Evolutionary conservation across 2,329 filamentous ascomycete genomes (phyloP), one percentile per base, ranked within the genome.

Genomic region (Fusarium lyarnte): DNA sequence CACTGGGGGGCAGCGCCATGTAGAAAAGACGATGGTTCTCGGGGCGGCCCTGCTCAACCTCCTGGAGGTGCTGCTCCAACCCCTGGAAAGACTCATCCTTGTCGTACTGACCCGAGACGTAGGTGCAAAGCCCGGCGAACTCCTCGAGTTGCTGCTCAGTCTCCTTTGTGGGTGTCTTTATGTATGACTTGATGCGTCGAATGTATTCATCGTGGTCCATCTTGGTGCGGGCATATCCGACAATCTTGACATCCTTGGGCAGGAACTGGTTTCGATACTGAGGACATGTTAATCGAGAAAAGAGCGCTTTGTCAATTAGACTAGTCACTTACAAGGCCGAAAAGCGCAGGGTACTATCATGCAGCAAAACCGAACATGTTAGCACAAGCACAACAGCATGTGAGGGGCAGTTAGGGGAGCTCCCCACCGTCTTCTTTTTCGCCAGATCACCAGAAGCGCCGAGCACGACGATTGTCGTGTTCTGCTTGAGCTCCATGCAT

Each of bases 181-280:
- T 99, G 87, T 98, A 97, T 69, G 94, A 97, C 85, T 93, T 95
- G 84, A 99, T 94, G 77, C 96, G 91, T 85, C 92, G 93, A 81
- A 98, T 89, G 87, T 93, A 98, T 84, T 99, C 96, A 74, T 94
- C 91, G 80, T 95, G 94, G 86, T 98, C 95, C 96, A 99, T 99
- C 88, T 98, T 98, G 78, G 96, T 99, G 82, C 96, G 92, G 79
- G 96, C 96, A 94, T 99, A 99, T 87, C 96, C 96, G 79, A 99
- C 91, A 82, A 99, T 98, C 84, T 91, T 93, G 85, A 97, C 94
- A 84, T 97, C 94, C 85, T 97, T 97, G 78, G 91, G 96, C 57
- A 99, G 93, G 87, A 98, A 99, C 85, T 98, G 95, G 87, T 99
- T 99, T 82, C 96, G 94, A 87, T 95, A 97, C 95, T 97, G 81